Evolutionary conservation across 163 green algal genomes (phyloP).

Genomic region (Chlorella variabilis): DNA sequence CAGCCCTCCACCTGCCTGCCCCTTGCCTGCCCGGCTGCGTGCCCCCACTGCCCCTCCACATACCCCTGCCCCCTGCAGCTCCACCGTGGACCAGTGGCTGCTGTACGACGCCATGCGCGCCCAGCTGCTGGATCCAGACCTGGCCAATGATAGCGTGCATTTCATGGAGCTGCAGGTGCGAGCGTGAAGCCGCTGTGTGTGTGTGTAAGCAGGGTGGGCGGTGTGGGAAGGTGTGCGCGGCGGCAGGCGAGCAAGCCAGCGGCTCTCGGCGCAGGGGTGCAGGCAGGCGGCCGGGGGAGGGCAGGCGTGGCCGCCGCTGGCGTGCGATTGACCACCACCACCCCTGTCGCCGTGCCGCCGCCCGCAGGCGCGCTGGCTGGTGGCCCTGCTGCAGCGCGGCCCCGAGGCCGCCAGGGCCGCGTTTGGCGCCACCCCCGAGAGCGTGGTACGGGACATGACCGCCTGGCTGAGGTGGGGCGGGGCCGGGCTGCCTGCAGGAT

Average conservation of each 20-base stretch:
- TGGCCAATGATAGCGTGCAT: constrained; percentile 58
- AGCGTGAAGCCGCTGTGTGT: not conserved
- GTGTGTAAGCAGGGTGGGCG: not conserved
- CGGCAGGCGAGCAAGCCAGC: too few species aligned
- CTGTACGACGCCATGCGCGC: constrained; percentile 52
- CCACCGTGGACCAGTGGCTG: constrained; percentile 48
- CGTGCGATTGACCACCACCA: too few species aligned
- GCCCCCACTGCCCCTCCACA: not conserved
- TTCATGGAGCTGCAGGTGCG: constrained; percentile 50
- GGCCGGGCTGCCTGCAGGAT: not conserved
- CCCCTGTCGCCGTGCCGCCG: not conserved
- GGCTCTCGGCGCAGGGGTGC: too few species aligned
- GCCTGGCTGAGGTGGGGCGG: constrained; percentile 19
- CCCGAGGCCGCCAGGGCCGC: constrained; percentile 22
- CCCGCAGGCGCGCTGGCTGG: constrained; percentile 50
- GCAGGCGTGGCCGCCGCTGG: too few species aligned
- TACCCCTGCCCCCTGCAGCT: not conserved
- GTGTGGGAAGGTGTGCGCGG: not conserved
- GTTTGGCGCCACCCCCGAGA: constrained; percentile 57
- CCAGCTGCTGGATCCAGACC: constrained; percentile 61
- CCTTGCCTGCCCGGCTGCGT: not conserved
- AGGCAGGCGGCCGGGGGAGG: too few species aligned
- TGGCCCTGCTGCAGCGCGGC: constrained; percentile 23
- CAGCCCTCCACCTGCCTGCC: not conserved
- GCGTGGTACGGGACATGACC: constrained; percentile 56